Percentiles rank a stretch among this genome's conserved stretches.
phyloP scores from a whole-genome alignment of 176 grass and related monocot genomes.

The Musa schizocarpa region DNA sequence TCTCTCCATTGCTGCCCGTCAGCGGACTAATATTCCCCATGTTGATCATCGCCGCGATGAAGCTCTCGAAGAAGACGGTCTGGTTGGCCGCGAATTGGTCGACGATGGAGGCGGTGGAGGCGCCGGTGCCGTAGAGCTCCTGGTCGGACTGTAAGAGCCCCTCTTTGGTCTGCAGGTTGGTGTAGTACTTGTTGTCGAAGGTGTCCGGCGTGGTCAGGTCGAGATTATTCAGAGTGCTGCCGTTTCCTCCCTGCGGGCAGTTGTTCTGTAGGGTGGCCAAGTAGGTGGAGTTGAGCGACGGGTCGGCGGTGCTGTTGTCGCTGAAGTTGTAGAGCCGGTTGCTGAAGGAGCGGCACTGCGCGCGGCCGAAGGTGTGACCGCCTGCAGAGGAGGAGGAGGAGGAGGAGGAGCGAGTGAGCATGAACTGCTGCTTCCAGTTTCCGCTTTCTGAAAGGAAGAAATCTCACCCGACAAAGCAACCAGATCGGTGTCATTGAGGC shows the following conservation, averaged over 20 bases:
- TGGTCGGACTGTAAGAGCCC: not conserved
- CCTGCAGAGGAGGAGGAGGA: not conserved
- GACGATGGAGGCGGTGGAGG: not conserved
- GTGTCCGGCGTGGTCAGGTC: not conserved
- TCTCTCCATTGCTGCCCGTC: not conserved
- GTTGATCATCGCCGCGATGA: not conserved
- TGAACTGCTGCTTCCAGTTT: too few species aligned
- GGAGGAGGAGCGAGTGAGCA: too few species aligned
- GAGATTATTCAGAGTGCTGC: not conserved
- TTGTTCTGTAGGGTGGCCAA: not conserved
- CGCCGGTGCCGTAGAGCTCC: not conserved
- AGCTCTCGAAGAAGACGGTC: not conserved
- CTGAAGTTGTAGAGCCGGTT: slow-evolving; percentile 1
- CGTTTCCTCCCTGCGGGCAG: not conserved
- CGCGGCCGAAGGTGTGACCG: not conserved
- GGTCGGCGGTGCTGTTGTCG: not conserved
- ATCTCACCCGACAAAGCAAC: not conserved
- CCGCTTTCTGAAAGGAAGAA: not conserved
- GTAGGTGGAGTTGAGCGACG: not conserved
- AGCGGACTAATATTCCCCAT: not conserved
- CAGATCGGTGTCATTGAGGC: not conserved
- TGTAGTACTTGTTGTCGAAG: slow-evolving; percentile 7
- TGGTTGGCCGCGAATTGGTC: not conserved
- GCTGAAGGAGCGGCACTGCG: not conserved
- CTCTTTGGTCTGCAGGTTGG: not conserved